These are phyloP conservation scores for Phytomonas sp. DNA, from an alignment of 208 protist genomes.

Conservation along the genomic window DNA sequence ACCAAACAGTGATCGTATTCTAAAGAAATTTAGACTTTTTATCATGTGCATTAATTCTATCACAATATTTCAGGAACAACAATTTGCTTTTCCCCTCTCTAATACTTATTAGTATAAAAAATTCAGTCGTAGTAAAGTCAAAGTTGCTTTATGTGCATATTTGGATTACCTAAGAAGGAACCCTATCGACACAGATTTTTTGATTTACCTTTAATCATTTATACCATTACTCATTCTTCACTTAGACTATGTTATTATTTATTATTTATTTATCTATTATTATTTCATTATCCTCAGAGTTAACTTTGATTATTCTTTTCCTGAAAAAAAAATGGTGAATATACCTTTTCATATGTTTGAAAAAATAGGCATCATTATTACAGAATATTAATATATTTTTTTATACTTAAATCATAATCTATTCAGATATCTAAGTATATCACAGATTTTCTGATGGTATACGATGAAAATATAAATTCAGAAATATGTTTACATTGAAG, in stretches of 20 bases:
- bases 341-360: not conserved
- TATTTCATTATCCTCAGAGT: not conserved
- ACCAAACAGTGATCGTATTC: not conserved
- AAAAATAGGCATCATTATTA: not conserved
- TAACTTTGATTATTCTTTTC: not conserved
- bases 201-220: too few species aligned
- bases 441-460: not conserved
- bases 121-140: too few species aligned
- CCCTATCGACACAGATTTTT: too few species aligned
- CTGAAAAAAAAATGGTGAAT: not conserved
- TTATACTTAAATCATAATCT: not conserved
- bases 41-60: not conserved
- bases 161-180: too few species aligned
- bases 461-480: not conserved
- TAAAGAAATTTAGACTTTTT: not conserved
- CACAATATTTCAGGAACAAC: not conserved
- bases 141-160: too few species aligned
- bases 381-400: not conserved
- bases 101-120: too few species aligned
- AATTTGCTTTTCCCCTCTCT: not conserved
- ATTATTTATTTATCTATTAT: not conserved
- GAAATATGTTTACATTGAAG: not conserved
- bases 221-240: too few species aligned
- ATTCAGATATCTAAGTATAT: not conserved
- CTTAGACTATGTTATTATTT: not conserved